Conservation (phyloP, 2,329 filamentous ascomycete species). For the Monosporascus sp. region DNA sequence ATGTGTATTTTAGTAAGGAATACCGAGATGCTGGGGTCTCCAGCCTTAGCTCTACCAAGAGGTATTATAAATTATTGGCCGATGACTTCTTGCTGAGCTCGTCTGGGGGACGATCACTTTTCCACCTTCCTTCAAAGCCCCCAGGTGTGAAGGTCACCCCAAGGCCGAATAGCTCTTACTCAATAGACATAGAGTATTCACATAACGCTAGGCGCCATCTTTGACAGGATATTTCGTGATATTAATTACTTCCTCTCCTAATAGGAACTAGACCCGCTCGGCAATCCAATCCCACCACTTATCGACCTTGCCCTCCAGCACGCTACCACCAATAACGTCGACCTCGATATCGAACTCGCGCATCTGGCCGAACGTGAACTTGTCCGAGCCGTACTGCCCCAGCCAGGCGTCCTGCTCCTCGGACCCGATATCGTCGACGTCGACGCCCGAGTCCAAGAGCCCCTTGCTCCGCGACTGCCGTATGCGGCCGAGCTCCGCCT, state of each 20-base stretch:
- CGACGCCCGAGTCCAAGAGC: conserved; percentile 75
- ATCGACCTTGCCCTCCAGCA: conserved; percentile 62
- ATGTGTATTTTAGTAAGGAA: too few species aligned
- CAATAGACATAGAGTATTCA: too few species aligned
- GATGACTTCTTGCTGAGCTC: too few species aligned
- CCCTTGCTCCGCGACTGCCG: conserved; percentile 73
- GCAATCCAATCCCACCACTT: conserved; percentile 93
- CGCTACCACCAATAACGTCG: conserved; percentile 71
- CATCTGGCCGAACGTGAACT: conserved; percentile 77
- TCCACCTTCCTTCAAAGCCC: too few species aligned
- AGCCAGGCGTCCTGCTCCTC: conserved; percentile 81
- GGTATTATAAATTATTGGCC: too few species aligned
- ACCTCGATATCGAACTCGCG: conserved; percentile 76
- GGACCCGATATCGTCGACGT: conserved; percentile 51
- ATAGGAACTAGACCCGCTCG: conserved; percentile 53
- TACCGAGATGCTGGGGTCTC: too few species aligned
- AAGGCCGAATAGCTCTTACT: too few species aligned
- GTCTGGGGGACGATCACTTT: too few species aligned
- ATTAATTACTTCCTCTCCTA: not conserved
- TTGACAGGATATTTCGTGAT: too few species aligned
- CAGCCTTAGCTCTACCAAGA: too few species aligned
- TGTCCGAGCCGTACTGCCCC: conserved; percentile 70
- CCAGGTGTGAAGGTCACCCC: too few species aligned
- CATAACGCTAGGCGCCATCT: too few species aligned
- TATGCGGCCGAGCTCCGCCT: conserved; percentile 75